phyloP scores from a whole-genome alignment of 768 basidiomycete species.

The Mycena capillaripes region DNA sequence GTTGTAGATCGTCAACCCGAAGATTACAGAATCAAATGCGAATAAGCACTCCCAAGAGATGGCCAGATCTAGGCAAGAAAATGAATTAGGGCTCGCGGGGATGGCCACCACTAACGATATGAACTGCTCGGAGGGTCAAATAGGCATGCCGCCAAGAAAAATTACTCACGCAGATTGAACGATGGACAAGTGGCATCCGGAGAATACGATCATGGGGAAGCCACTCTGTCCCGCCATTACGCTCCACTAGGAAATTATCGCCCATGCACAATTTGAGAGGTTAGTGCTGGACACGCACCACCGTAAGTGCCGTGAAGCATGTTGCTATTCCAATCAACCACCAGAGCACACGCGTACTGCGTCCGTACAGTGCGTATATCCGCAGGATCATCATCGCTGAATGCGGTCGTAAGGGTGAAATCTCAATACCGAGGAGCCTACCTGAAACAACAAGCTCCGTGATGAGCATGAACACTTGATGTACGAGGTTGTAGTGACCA shows the following conservation, averaged over 20 bases:
- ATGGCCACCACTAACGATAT: neutral
- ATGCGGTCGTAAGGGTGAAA: neutral
- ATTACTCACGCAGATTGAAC: constrained; percentile 12
- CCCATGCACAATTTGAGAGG: neutral
- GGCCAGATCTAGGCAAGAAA: neutral
- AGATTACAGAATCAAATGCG: constrained; percentile 47
- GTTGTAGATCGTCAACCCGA: constrained; percentile 27
- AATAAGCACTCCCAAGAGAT: constrained; percentile 49
- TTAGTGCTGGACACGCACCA: constrained; percentile 33
- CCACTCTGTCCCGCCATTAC: constrained; percentile 13
- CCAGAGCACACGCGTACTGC: constrained; percentile 40
- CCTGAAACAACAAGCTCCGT: constrained; percentile 33
- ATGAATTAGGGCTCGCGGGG: no score
- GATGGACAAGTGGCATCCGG: constrained; percentile 21
- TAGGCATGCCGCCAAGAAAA: neutral
- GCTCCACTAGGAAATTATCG: constrained; percentile 28
- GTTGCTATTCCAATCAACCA: constrained; percentile 33
- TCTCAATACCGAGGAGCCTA: neutral
- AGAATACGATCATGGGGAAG: neutral
- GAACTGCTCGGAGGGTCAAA: neutral
- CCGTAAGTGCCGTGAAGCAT: constrained; percentile 31
- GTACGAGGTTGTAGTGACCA: constrained; percentile 37
- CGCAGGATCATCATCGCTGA: constrained; percentile 47
- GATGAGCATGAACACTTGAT: constrained; percentile 47
- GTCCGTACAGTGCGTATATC: constrained; percentile 49